A percentile compares a stretch with the other conserved stretches of the same genome.
Conservation (phyloP, 371 early-diverging fungal species). For the Mucor racemosus region DNA sequence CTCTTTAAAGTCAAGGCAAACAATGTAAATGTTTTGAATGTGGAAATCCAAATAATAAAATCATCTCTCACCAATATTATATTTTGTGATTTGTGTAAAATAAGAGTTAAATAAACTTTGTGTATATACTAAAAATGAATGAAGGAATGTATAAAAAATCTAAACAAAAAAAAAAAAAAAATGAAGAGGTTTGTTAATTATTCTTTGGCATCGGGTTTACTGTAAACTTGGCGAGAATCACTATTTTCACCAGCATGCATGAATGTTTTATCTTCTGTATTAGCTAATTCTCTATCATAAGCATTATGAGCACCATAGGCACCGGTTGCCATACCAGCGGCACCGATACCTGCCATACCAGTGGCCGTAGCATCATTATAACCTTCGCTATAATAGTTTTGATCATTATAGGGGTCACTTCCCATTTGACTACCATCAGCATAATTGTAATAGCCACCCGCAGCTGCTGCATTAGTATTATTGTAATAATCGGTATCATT, state of each 20-base stretch:
- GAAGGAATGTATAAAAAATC: no score
- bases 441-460: neutral
- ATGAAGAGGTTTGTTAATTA: neutral
- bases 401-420: neutral
- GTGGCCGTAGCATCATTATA: neutral
- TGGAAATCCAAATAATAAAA: no score
- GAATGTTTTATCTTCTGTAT: neutral
- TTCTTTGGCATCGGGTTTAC: slow-evolving; percentile 17
- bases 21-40: no score
- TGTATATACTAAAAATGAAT: no score
- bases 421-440: neutral
- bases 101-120: no score
- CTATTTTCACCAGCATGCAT: neutral
- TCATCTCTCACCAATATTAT: no score
- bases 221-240: slow-evolving; percentile 4
- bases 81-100: no score
- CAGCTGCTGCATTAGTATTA: neutral
- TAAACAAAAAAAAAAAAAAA: neutral
- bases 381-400: neutral
- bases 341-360: neutral
- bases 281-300: neutral
- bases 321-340: neutral
- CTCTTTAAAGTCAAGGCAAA: no score
- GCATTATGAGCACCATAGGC: neutral
- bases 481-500: slow-evolving; percentile 2